Conservation (phyloP, 148 eudicot species). For the Vaccinium macrocarpon region DNA sequence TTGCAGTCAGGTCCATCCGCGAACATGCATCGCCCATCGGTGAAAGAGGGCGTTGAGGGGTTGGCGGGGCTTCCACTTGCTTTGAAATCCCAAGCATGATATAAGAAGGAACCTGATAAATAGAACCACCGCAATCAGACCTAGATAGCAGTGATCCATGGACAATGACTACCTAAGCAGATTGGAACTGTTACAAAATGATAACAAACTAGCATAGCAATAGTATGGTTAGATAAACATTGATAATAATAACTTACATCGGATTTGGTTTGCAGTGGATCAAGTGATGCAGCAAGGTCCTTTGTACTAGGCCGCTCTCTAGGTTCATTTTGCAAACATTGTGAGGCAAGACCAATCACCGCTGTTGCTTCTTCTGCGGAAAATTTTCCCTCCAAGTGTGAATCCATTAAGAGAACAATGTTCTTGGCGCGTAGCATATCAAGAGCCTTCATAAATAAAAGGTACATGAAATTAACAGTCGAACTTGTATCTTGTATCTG, state of each 20-base stretch:
- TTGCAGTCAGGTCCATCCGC: slow-evolving; percentile 85
- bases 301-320: slow-evolving; percentile 47
- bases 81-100: slow-evolving; percentile 74
- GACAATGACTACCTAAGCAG: neutral
- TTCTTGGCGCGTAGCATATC: slow-evolving; percentile 67
- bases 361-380: slow-evolving; percentile 31
- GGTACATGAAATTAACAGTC: neutral
- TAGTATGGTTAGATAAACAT: neutral
- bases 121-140: neutral
- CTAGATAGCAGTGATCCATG: neutral
- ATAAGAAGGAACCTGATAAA: slow-evolving; percentile 58
- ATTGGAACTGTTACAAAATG: neutral
- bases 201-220: neutral
- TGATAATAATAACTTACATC: slow-evolving; percentile 29
- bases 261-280: slow-evolving; percentile 38
- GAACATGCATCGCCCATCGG: slow-evolving; percentile 95
- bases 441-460: slow-evolving; percentile 41
- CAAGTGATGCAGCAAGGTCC: slow-evolving; percentile 44
- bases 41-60: slow-evolving; percentile 67
- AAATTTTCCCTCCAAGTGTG: slow-evolving; percentile 34
- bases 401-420: slow-evolving; percentile 37
- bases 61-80: slow-evolving; percentile 66
- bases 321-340: slow-evolving; percentile 57
- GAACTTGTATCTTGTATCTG: neutral
- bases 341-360: slow-evolving; percentile 49